Evolutionary conservation across 345 rosid genomes (phyloP), one percentile per base, ranked within the genome.

Genomic region (Pseudoturritis turrita): DNA sequence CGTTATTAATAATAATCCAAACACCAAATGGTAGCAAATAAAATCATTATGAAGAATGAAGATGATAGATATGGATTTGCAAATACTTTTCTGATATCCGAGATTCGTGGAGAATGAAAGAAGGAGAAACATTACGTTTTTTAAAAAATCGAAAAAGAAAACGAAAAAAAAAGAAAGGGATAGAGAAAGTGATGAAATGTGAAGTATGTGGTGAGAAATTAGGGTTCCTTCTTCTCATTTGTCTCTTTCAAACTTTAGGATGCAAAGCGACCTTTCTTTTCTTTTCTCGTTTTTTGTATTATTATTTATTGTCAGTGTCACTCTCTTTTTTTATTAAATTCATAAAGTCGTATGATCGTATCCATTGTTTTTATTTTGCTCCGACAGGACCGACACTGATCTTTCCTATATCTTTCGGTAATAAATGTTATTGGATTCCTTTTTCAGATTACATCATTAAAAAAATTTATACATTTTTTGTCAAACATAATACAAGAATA

Each of bases 191-290:
- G 72, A 71, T 52, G 77, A 41, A 60, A 81, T 64, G 77, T 41
- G 63, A 44, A 65, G 87, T 82, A 59, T 83, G 88, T 70, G 88
- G 86, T 81, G 71, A 81, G 74, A 85, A 89, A 78, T 31, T 76
- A 40, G 49, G 54, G 77, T 81, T 67, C 71, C 62, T 75, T 75
- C 81, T 52, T 72, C 74, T 47, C 51, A 65, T 50, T 50, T 19
- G 83, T 90, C 91, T 13, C 78, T 82, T 79, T 86, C 96, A 77
- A 83, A 76, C 93, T 81, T 84, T 83, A 70, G 71, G 62, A 73
- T 63, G 59, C 77, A 77, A 81, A 75, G 55, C 53, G 62, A 62
- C 44, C 60, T 7, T 36, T 65, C 57, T 23, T 64, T 49, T 13
- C 43, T 49, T 28, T 49, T 59, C 28, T 35, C 66, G 28, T 47